Evolutionary conservation across 1,284 basidiomycete genomes (phyloP).

Genomic region (Irpex sp.): DNA sequence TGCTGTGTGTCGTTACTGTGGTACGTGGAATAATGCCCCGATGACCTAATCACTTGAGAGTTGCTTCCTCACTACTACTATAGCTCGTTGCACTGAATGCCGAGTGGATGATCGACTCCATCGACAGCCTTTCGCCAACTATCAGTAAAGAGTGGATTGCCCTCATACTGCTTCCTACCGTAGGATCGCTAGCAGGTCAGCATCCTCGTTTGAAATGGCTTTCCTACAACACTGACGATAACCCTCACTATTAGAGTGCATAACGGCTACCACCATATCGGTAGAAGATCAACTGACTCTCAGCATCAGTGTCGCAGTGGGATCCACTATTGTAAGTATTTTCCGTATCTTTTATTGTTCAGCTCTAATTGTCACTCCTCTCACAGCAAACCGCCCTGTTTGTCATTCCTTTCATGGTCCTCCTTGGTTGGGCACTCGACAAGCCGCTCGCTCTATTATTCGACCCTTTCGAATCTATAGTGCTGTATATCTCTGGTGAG

Average conservation of each 20-base stretch:
- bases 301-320: conserved; percentile 83
- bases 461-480: conserved; percentile 78
- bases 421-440: conserved; percentile 62
- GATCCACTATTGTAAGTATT: conserved; percentile 70
- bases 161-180: conserved; percentile 82
- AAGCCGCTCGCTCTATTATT: conserved; percentile 75
- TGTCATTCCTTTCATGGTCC: conserved; percentile 74
- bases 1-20: conserved; percentile 62
- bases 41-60: background rate
- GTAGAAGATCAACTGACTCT: conserved; percentile 74
- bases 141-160: conserved; percentile 80
- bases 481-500: conserved; percentile 34
- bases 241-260: conserved; percentile 40
- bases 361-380: conserved; percentile 10
- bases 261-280: conserved; percentile 82
- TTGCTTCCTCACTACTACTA: background rate
- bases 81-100: conserved; percentile 71
- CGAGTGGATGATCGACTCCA: conserved; percentile 80
- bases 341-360: conserved; percentile 22
- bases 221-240: background rate
- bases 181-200: conserved; percentile 75
- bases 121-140: conserved; percentile 58
- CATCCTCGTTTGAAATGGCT: background rate
- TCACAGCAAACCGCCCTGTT: conserved; percentile 84
- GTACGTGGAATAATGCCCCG: conserved; percentile 35